Percentiles rank a stretch among this genome's conserved stretches.
Evolutionary conservation across 768 basidiomycete genomes (phyloP).

Genomic region (Basidioascus undulatus): DNA sequence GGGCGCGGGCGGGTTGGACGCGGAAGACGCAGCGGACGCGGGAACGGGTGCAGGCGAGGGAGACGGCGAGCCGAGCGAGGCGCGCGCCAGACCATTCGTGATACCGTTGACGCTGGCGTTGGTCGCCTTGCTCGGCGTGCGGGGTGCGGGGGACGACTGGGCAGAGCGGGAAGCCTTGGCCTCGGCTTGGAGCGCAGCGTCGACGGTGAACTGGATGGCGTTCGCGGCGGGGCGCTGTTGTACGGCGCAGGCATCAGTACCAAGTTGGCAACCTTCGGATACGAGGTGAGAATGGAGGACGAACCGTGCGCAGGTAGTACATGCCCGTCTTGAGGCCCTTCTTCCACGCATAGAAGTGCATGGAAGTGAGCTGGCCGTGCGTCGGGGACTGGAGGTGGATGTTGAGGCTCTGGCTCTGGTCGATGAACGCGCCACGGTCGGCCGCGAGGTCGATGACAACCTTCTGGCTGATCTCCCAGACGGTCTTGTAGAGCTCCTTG

Average conservation of each 20-base stretch:
- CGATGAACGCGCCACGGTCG: slow-evolving; percentile 96
- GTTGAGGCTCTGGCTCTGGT: slow-evolving; percentile 85
- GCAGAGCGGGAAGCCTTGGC: slow-evolving; percentile 13
- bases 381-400: slow-evolving; percentile 77
- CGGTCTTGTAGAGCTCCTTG: slow-evolving; percentile 99
- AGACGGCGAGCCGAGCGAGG: not conserved
- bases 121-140: not conserved
- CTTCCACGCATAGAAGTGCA: slow-evolving; percentile 99
- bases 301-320: slow-evolving; percentile 26
- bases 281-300: not conserved
- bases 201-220: slow-evolving; percentile 94
- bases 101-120: slow-evolving; percentile 9
- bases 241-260: slow-evolving; percentile 10
- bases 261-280: not conserved
- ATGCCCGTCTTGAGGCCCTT: slow-evolving; percentile 97
- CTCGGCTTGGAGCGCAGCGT: slow-evolving; percentile 33
- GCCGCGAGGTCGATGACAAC: slow-evolving; percentile 91
- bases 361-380: slow-evolving; percentile 71
- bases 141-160: slow-evolving; percentile 3
- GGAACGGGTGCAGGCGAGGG: slow-evolving; percentile 3
- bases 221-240: slow-evolving; percentile 74
- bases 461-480: slow-evolving; percentile 99
- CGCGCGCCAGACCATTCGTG: slow-evolving; percentile 9
- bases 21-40: not conserved
- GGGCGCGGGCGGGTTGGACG: slow-evolving; percentile 8